Evolutionary conservation across 176 grass and related monocot genomes (phyloP), one percentile per base, ranked within the genome.

Genomic region (Cenchrus purpureus): DNA sequence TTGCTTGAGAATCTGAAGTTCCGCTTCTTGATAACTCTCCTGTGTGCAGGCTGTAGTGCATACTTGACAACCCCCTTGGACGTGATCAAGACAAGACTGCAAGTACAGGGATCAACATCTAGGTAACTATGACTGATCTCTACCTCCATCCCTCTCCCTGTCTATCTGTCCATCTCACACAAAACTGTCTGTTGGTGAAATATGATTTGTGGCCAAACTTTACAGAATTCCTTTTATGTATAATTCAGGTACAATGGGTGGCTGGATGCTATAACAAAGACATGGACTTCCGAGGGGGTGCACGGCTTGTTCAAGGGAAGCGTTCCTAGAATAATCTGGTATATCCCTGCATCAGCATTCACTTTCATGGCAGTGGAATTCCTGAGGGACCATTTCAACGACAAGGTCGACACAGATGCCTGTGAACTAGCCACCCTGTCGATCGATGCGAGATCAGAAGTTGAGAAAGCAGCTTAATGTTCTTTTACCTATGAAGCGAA

Each of bases 331-430:
- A 87, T 96, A 78, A 91, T 89, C 53, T 99, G 97, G 97, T 94
- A 99, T 55, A 66, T 99, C 37, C 97, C 93, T 22, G 93, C 97
- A 72, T 99, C 97, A 25, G 97, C 97, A 29, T 81, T 98, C 78
- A 99, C 93, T 48, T 99, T 96, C 80, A 99, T 99, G 97, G 90
- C 93, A 20, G 93, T 99, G 72, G 97, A 99, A 75, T 96, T 94
- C 89, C 90, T 94, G n/a, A 88, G 93, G 64, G 90, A 92, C 17
- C 74, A 89, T 86, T 96, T 99, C 82, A 96, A 96, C n/a, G 77
- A 86, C 73, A 92, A 91, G 64, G 64, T 8, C 11, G 74, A 92
- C 48, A 34, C 60, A 54, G 86, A 91, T 25, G 64, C 81, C 34
- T 43, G 45, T 54, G 88, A 90, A 68, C 65, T 91, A 60, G 16